Evolutionary conservation across 1,284 basidiomycete species (phyloP).

Genomic region (Meripilus lineatus): DNA sequence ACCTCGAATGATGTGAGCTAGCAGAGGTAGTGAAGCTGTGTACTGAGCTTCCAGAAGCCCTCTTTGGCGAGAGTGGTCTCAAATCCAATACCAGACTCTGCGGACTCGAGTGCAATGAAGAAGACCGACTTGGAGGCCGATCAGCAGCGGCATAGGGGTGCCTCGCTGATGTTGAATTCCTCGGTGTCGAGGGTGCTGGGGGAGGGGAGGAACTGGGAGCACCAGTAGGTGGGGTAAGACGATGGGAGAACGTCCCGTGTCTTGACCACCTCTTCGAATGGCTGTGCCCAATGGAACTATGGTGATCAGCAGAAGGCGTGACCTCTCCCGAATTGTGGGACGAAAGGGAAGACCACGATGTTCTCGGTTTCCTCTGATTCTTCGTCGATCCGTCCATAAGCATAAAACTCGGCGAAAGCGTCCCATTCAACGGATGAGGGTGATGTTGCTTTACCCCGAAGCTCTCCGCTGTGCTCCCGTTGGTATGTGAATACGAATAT

Average conservation of each 20-base stretch:
- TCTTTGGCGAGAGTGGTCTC: constrained; percentile 45
- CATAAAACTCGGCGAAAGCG: too few relatives aligned
- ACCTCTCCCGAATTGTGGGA: constrained; percentile 42
- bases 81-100: constrained; percentile 45
- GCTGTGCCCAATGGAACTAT: constrained; percentile 27
- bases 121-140: constrained; percentile 35
- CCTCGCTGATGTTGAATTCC: constrained; percentile 15
- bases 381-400: too few relatives aligned
- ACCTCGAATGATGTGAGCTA: constrained; percentile 42
- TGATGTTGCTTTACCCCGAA: constrained; percentile 26
- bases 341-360: constrained; percentile 50
- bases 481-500: constrained; percentile 27
- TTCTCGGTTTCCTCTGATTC: constrained; percentile 15
- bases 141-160: constrained; percentile 35
- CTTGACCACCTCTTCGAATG: constrained; percentile 47
- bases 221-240: constrained; percentile 51
- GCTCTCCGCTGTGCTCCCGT: constrained; percentile 32
- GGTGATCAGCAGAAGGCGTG: constrained; percentile 17
- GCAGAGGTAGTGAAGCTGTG: constrained; percentile 41
- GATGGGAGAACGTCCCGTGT: constrained; percentile 43
- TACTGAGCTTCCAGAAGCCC: constrained; percentile 50
- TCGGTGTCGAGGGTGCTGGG: constrained; percentile 14
- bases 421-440: too few relatives aligned
- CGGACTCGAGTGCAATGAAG: constrained; percentile 38
- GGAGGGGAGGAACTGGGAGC: constrained; percentile 41